Evolutionary conservation across 2,329 filamentous ascomycete species (phyloP), one percentile per base, ranked within the genome.

Genomic region (Colletotrichum liriopes): DNA sequence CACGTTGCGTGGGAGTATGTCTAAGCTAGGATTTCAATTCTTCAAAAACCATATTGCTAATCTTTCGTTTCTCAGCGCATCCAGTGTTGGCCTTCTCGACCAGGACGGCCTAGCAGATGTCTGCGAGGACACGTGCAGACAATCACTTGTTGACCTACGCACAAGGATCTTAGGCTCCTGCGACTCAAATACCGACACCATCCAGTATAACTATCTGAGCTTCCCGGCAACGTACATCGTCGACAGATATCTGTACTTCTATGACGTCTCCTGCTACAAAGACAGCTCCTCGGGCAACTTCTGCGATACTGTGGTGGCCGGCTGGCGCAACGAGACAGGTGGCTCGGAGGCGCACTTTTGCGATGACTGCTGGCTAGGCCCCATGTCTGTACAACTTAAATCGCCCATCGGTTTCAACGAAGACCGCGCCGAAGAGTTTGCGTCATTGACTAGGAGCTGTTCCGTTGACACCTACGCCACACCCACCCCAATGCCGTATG

Each of bases 181-280:
- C 32, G 29, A 37, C 52, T 5, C 29, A 1, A 11, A 37, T 8
- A 11, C 20, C 32, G 52, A 55, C 29, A 37, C 32, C 3, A 55
- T 55, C 7, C 52, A 55, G 32, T 55, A 55, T 5, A 37, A 29
- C 32, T 55, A 20, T 20, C 2, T 55, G 29, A 55, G 29, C 1
- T 55, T 20, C 52, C 52, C 37, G 37, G n/a, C 55, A 2, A 58
- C 37, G 2, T 58, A 58, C 37, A 58, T 43, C 3, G 37, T 58
- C 8, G 37, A 58, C 23, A 4, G 55, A 16, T 58, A 58, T 20
- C n/a, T 58, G 12, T 58, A 58, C 23, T 41, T 29, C 35, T 41
- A 58, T 6, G 55, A 58, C 55, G 37, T 58, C 23, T 58, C 55
- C 5, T 58, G 55, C 55, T 58, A 58, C 37, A 58, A 29, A 20